A percentile compares a stretch with the other conserved stretches of the same genome.
Conservation (phyloP, 2,329 filamentous ascomycete species). For the Thermothelomyces thermophilus region DNA sequence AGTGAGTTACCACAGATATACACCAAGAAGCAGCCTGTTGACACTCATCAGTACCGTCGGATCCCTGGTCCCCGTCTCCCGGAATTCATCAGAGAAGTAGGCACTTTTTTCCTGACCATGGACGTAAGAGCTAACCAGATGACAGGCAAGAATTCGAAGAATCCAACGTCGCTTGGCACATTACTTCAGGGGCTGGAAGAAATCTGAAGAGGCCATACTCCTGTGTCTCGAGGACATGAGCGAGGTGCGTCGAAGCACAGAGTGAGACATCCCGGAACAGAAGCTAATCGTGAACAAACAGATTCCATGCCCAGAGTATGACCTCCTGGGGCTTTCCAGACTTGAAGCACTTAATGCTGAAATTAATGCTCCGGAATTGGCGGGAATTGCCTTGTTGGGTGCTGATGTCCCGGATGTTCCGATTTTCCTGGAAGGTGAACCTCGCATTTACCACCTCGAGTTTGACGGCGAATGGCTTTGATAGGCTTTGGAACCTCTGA, state of each 20-base stretch:
- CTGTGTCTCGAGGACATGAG: conserved; percentile 8
- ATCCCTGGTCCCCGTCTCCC: conserved; percentile 1
- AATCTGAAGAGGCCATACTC: not conserved
- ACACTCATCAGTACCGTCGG: not conserved
- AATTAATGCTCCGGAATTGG: conserved; percentile 7
- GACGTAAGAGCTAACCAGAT: not conserved
- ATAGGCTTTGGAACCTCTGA: not conserved
- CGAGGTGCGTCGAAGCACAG: not conserved
- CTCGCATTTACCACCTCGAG: not conserved
- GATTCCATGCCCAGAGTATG: conserved; percentile 11
- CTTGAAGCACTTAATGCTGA: conserved; percentile 10
- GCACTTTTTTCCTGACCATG: not conserved
- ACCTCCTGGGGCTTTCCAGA: not conserved
- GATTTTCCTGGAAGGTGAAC: not conserved
- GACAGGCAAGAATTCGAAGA: not conserved
- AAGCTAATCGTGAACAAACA: not conserved
- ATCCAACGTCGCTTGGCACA: conserved; percentile 4
- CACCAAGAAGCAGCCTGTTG: not conserved
- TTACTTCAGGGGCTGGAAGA: conserved; percentile 6
- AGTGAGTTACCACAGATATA: not conserved
- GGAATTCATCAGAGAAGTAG: conserved; percentile 2
- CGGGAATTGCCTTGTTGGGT: conserved; percentile 8
- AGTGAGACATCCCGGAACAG: not conserved
- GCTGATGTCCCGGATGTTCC: not conserved
- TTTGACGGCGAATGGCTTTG: conserved; percentile 3